Evolutionary conservation across 495 filamentous ascomycete species (phyloP).

Genomic region (Trichoderma parareesei): DNA sequence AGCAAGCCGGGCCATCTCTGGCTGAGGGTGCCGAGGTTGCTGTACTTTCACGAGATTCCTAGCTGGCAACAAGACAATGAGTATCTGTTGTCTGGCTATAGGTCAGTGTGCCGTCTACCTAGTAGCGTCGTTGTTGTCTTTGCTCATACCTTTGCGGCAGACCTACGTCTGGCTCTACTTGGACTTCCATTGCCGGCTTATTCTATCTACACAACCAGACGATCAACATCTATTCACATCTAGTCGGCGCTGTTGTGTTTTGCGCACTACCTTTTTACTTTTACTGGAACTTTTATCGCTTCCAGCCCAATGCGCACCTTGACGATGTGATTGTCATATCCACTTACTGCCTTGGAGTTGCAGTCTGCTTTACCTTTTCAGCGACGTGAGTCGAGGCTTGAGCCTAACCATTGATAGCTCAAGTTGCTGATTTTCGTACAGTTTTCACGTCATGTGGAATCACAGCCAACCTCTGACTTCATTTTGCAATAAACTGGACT

Average conservation of each 20-base stretch:
- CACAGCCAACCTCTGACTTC: constrained; percentile 7
- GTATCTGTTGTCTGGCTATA: neutral
- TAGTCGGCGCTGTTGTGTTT: neutral
- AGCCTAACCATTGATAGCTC: neutral
- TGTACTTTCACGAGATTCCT: neutral
- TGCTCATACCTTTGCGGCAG: neutral
- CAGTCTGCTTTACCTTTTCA: neutral
- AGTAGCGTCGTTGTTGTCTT: neutral
- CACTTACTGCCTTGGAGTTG: neutral
- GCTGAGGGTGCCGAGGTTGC: neutral
- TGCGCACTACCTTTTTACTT: neutral
- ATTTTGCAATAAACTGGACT: constrained; percentile 66
- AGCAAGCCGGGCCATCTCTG: neutral
- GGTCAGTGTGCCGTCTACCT: neutral
- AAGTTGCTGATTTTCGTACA: neutral
- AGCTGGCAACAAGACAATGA: constrained; percentile 1
- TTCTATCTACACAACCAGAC: neutral
- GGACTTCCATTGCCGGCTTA: neutral
- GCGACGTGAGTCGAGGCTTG: neutral
- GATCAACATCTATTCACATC: neutral
- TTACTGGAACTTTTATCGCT: neutral
- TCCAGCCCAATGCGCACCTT: neutral
- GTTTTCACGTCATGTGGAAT: constrained; percentile 8
- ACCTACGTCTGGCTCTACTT: neutral
- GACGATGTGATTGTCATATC: neutral